Evolutionary conservation across 192 early-diverging fungal genomes (phyloP), one percentile per base, ranked within the genome.

Genomic region (Coemansia sp.): DNA sequence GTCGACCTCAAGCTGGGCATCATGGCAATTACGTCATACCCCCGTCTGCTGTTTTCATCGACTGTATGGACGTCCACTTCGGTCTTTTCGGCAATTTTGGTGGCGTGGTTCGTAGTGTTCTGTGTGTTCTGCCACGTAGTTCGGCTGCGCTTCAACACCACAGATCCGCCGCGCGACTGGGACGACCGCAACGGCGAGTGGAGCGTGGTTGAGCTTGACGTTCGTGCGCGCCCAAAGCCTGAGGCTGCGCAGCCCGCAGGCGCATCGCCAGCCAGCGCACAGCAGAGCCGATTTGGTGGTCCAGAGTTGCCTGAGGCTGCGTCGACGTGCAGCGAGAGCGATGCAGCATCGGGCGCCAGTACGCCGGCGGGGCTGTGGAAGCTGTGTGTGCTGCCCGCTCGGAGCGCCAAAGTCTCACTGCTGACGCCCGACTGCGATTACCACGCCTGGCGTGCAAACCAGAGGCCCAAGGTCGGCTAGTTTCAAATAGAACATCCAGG

Each of bases 101-200:
- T 81, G 4, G 72, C 58, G 7, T 81, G 78, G 78, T 75, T 81
- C 35, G 49, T 72, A 50, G 78, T 67, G 29, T 81, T 72, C 53
- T 75, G 78, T 41, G 58, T 68, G n/a, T 81, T 81, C 54, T 81
- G 72, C 14, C 78, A 75, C 24, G 58, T 75, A 1, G 66, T 81
- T 24, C 62, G 73, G 15, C 66, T 75, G 43, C 72, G 75, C 60
- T 75, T 81, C 39, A 75, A 81, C 57, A 68, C 73, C 17, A 61
- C 77, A 10, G 77, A 80, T 50, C 72, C 77, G 39, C 76, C 76
- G n/a, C 63, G 76, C 3, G 76, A 79, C 62, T 79, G 76, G 76
- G 76, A 79, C 41, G 76, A 79, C 65, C 55, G 76, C 17, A 79
- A 79, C 47, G 76, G 76, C 65, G 76, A 73, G 47, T 79, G 76